Conservation (phyloP, 768 basidiomycete species). For the Suillus paluster region DNA sequence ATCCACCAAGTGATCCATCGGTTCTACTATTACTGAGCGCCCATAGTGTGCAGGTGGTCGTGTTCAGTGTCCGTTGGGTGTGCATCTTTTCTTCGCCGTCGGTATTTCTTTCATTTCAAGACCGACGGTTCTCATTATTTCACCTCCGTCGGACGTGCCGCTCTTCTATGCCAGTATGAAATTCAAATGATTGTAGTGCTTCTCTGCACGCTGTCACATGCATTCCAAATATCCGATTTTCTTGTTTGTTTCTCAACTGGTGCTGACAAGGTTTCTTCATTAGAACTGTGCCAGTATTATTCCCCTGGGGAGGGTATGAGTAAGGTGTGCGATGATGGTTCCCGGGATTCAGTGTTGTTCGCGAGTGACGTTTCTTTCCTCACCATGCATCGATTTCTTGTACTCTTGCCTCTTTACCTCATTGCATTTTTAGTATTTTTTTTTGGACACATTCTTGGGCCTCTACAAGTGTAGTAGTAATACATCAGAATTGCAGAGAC, state of each 20-base stretch:
- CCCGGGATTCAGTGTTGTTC: neutral
- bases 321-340: neutral
- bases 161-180: neutral
- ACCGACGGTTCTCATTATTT: slow-evolving; percentile 1
- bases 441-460: neutral
- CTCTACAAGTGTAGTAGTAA: neutral
- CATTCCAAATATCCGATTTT: neutral
- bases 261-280: neutral
- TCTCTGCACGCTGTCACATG: neutral
- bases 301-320: slow-evolving; percentile 27
- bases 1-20: neutral
- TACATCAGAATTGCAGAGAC: neutral
- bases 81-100: neutral
- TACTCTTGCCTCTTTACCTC: too few relatives aligned
- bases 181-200: neutral
- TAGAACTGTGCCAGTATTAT: slow-evolving; percentile 41
- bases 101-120: neutral
- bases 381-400: neutral
- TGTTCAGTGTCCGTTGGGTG: neutral
- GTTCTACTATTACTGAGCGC: neutral
- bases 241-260: neutral
- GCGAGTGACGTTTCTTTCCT: neutral
- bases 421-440: neutral
- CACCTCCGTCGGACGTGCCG: slow-evolving; percentile 1
- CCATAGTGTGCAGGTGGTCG: neutral